phyloP scores from a whole-genome alignment of 768 basidiomycete species.

The Suillus luteus region DNA sequence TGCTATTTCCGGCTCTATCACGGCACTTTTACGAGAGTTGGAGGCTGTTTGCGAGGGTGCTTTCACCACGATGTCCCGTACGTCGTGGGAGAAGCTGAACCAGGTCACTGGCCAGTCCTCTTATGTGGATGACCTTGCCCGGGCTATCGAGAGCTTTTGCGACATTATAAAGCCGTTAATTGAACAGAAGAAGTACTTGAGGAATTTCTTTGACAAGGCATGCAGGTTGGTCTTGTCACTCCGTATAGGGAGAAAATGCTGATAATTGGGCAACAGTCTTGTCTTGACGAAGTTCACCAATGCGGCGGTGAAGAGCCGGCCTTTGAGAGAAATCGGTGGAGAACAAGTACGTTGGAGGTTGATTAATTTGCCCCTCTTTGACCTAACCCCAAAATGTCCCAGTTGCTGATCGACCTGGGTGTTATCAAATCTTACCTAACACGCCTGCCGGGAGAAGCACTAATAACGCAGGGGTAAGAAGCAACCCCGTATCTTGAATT shows the following conservation, averaged over 20 bases:
- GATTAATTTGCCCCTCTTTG: background rate
- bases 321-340: constrained; percentile 89
- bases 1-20: constrained; percentile 82
- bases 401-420: constrained; percentile 92
- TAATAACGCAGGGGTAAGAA: constrained; percentile 55
- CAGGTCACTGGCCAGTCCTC: constrained; percentile 87
- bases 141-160: constrained; percentile 71
- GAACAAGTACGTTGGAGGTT: constrained; percentile 67
- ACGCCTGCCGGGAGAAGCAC: constrained; percentile 77
- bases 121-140: constrained; percentile 78
- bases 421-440: constrained; percentile 79
- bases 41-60: constrained; percentile 82
- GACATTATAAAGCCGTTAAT: constrained; percentile 78
- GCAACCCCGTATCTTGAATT: constrained; percentile 9
- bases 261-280: constrained; percentile 47
- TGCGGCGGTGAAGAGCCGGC: constrained; percentile 85
- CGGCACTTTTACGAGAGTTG: constrained; percentile 78
- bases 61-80: constrained; percentile 74
- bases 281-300: constrained; percentile 88
- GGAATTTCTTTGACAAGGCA: constrained; percentile 93
- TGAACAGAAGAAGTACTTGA: constrained; percentile 92
- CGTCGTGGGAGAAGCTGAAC: constrained; percentile 75
- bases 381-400: constrained; percentile 17
- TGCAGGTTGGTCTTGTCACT: constrained; percentile 60
- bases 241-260: background rate